Base-by-base conservation (phyloP, 2,329 filamentous ascomycete species). In the Fusarium clavum region DNA sequence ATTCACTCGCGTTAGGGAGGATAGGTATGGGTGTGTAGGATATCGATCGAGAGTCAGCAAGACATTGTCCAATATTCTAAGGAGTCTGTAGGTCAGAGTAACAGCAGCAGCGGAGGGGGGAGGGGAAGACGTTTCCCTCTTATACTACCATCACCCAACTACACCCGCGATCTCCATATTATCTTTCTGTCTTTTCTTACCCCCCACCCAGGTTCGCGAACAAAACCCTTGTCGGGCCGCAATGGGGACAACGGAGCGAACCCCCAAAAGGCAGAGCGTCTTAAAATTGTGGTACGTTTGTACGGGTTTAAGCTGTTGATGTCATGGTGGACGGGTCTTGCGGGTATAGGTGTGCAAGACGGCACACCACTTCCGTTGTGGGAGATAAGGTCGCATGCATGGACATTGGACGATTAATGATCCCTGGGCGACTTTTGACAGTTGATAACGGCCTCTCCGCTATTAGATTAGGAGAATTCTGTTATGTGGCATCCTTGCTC, bases 1-100 rank as follows among this genome's bases (percentile, higher is more conserved):
- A 71, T 71, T 61, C 56, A 66, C 68, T 47, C 56, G 60, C 53
- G 55, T 69, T 71, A 71, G 41, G 68, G 68, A 61, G 68, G 68
- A 53, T 69, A 70, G 43, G 67, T 68, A 58, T 71, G 48, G 41
- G 59, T 65, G 18, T 66, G 68, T 14, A 61, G 62, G 45, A 58
- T 65, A 24, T 53, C 46, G 25, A 64, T 66, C 45, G 68, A 69
- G 60, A 71, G 68, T 71, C 68, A 71, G 64, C 68, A 71, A 47
- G 40, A 57, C 64, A 71, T 71, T 59, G 46, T 71, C 24, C 29
- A 32, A 48, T 65, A 43, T 61, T 18, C 8, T n/a, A 27, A 16
- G 27, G 22, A 56, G 38, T 30, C 32, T 41, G 43, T 43, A 56
- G 16, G 18, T 22, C 27, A 43, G n/a, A 55, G 5, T 25, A 56